A percentile compares a stretch with the other conserved stretches of the same genome.
phyloP scores from a whole-genome alignment of 352 stramenopile genomes.

The Phytophthora sp. region DNA sequence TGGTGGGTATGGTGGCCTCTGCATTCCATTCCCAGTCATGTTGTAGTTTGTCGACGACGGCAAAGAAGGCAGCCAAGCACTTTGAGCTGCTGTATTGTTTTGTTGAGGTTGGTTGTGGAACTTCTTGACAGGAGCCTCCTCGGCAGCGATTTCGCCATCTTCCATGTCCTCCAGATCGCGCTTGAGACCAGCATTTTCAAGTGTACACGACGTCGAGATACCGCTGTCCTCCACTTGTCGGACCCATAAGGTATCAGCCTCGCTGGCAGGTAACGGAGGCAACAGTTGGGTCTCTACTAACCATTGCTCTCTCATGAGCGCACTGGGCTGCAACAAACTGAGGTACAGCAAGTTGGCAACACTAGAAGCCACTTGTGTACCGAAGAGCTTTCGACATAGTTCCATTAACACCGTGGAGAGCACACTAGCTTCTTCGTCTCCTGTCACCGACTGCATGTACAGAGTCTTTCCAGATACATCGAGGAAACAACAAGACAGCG shows the following conservation, averaged over 20 bases:
- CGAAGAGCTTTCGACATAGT: constrained; percentile 62
- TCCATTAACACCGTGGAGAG: constrained; percentile 69
- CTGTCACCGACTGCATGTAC: constrained; percentile 43
- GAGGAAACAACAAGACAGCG: constrained; percentile 50
- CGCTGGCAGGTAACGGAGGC: constrained; percentile 42
- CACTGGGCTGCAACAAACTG: constrained; percentile 59
- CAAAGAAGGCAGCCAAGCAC: constrained; percentile 13
- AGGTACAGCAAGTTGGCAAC: constrained; percentile 80
- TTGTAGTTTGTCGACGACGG: constrained; percentile 16
- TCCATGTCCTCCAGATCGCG: constrained; percentile 41
- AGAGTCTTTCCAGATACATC: constrained; percentile 41
- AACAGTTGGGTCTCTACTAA: constrained; percentile 68
- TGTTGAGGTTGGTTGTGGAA: constrained; percentile 14
- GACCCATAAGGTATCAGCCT: constrained; percentile 47
- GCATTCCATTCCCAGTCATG: constrained; percentile 24
- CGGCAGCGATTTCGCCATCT: constrained; percentile 59
- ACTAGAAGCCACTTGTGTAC: constrained; percentile 45
- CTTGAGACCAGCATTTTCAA: constrained; percentile 15
- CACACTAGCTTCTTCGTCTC: constrained; percentile 38
- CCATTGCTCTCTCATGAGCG: constrained; percentile 51
- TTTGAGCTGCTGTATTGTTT: constrained; percentile 17
- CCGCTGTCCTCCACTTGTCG: not conserved
- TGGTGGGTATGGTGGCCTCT: constrained; percentile 20
- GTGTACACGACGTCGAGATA: not conserved
- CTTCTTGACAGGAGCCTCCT: constrained; percentile 31